A percentile compares a stretch with the other conserved stretches of the same genome.
Conservation (phyloP, 2,329 filamentous ascomycete genomes). For the Pestalotiopsis sp. region DNA sequence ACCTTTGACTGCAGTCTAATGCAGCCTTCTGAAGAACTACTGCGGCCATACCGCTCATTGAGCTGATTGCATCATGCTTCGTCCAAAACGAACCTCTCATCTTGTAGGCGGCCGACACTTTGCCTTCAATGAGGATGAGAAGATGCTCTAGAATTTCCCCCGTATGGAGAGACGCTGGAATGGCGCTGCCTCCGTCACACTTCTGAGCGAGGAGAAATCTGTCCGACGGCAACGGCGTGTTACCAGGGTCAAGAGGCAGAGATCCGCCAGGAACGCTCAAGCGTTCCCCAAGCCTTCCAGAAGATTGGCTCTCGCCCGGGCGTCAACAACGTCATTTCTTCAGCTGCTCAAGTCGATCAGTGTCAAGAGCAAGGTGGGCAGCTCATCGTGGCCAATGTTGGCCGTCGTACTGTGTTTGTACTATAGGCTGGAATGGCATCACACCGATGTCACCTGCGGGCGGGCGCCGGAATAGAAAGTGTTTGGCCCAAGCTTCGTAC, state of each 20-base stretch:
- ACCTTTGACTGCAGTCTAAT: background rate
- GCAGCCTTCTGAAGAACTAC: background rate
- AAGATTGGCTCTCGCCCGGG: background rate
- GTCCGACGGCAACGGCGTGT: background rate
- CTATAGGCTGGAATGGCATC: background rate
- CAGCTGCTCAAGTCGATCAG: background rate
- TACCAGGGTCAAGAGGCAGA: background rate
- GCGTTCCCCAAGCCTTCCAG: background rate
- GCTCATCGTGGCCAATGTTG: background rate
- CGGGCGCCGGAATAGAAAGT: background rate
- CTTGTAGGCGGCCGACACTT: background rate
- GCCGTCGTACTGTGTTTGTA: background rate
- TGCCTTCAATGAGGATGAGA: background rate
- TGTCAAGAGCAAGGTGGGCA: background rate
- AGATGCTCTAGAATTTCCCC: background rate
- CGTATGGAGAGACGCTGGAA: background rate
- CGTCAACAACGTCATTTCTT: background rate
- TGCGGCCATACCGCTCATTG: background rate
- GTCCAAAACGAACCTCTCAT: background rate
- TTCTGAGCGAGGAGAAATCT: background rate
- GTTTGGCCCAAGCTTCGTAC: background rate
- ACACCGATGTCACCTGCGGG: background rate
- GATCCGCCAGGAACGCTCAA: slow-evolving; percentile 1
- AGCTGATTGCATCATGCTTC: background rate
- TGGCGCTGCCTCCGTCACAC: background rate